Percentiles rank a stretch among this genome's conserved stretches.
Evolutionary conservation across 352 stramenopile genomes (phyloP).

Genomic region (Phytophthora rubi): DNA sequence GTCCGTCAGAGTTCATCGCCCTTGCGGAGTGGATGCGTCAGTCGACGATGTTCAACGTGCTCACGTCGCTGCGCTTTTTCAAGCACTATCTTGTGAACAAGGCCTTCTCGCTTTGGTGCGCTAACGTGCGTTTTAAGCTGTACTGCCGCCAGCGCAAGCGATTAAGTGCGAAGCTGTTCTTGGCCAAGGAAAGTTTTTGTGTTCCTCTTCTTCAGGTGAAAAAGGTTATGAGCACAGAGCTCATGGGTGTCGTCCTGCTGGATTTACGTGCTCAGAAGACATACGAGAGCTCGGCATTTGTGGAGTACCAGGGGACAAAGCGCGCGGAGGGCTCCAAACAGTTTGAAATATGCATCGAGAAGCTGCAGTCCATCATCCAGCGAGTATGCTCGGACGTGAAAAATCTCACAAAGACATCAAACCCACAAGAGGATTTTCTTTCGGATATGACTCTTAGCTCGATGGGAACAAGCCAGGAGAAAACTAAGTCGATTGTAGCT

Average conservation of each 20-base stretch:
- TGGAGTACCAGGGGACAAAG: constrained; percentile 91
- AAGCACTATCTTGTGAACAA: constrained; percentile 95
- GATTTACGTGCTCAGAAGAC: constrained; percentile 90
- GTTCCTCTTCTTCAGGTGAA: constrained; percentile 89
- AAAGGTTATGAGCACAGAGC: constrained; percentile 85
- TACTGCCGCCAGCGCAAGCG: constrained; percentile 91
- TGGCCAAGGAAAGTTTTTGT: constrained; percentile 93
- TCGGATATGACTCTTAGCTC: constrained; percentile 41
- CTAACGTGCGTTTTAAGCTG: constrained; percentile 91
- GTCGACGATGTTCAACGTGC: constrained; percentile 94
- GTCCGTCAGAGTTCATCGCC: constrained; percentile 92
- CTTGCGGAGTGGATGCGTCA: constrained; percentile 95
- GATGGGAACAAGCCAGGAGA: constrained; percentile 60
- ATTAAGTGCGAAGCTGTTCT: constrained; percentile 82
- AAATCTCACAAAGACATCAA: constrained; percentile 75
- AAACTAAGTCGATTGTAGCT: constrained; percentile 93
- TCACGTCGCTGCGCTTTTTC: constrained; percentile 94
- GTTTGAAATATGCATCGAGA: constrained; percentile 92
- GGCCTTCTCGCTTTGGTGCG: constrained; percentile 86
- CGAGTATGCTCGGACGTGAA: constrained; percentile 92
- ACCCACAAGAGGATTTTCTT: constrained; percentile 70
- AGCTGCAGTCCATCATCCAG: constrained; percentile 90
- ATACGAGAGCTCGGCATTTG: constrained; percentile 88
- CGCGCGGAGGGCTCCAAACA: constrained; percentile 88
- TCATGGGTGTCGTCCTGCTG: constrained; percentile 83